Evolutionary conservation across 495 filamentous ascomycete species (phyloP).

Genomic region (Penicillium pulvis): DNA sequence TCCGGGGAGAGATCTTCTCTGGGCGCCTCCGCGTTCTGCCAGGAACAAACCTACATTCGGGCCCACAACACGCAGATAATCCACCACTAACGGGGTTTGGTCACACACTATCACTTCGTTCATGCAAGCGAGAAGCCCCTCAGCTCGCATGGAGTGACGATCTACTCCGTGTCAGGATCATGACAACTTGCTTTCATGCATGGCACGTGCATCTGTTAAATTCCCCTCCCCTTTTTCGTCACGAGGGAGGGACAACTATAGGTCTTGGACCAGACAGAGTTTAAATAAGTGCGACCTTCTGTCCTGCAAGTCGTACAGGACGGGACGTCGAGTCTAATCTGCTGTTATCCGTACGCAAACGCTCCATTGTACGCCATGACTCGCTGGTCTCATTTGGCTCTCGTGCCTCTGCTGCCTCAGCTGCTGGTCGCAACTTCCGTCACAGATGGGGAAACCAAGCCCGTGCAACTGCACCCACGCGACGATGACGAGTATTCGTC

Average conservation of each 20-base stretch:
- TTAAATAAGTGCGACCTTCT: background rate
- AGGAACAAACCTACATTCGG: background rate
- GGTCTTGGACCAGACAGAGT: background rate
- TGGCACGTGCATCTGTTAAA: conserved; percentile 20
- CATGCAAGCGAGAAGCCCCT: conserved; percentile 22
- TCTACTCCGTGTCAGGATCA: conserved; percentile 20
- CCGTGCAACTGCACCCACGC: conserved; percentile 13
- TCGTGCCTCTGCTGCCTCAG: conserved; percentile 23
- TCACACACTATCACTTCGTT: conserved; percentile 13
- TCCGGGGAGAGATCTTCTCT: conserved; percentile 15
- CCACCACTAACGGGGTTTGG: conserved; percentile 10
- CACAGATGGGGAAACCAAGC: conserved; percentile 9
- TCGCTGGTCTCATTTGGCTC: conserved; percentile 22
- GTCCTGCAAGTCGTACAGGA: conserved; percentile 4
- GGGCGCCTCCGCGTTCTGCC: background rate
- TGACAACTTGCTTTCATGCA: conserved; percentile 1
- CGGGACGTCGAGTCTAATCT: conserved; percentile 12
- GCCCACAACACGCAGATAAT: background rate
- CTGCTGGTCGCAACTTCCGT: conserved; percentile 17
- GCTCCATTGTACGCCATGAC: conserved; percentile 21
- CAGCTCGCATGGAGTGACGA: conserved; percentile 13
- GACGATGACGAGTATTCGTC: conserved; percentile 31
- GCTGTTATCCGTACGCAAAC: conserved; percentile 8
- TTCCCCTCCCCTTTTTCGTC: background rate
- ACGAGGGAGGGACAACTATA: background rate